These are phyloP conservation scores for Vararia minispora DNA, from an alignment of 768 basidiomycete species.

Conservation along the genomic window DNA sequence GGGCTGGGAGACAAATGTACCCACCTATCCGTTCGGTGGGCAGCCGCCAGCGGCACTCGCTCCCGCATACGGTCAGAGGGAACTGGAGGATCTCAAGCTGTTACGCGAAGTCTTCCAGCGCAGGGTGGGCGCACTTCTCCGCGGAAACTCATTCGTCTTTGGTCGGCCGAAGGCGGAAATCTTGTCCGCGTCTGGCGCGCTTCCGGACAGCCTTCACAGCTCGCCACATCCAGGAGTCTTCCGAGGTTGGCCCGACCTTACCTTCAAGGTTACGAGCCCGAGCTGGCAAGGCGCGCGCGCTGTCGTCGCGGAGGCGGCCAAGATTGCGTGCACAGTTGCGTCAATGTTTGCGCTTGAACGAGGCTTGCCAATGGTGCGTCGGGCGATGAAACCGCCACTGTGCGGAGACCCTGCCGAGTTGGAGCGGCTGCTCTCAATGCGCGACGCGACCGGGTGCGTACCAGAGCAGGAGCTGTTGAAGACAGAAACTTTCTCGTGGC, in stretches of 20 bases:
- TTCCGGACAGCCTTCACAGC: slow-evolving; percentile 4
- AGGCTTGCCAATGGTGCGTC: slow-evolving; percentile 52
- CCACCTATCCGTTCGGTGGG: slow-evolving; percentile 34
- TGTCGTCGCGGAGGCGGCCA: slow-evolving; percentile 75
- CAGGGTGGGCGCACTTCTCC: slow-evolving; percentile 1
- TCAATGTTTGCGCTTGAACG: slow-evolving; percentile 59
- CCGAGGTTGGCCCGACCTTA: slow-evolving; percentile 40
- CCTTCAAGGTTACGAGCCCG: slow-evolving; percentile 32
- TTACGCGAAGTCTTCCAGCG: slow-evolving; percentile 19
- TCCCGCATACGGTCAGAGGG: not conserved
- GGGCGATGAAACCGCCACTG: slow-evolving; percentile 27
- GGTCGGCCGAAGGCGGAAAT: no score
- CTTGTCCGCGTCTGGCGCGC: slow-evolving; percentile 20
- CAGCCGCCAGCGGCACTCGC: slow-evolving; percentile 4
- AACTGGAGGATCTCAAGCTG: slow-evolving; percentile 20
- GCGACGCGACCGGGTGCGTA: slow-evolving; percentile 37
- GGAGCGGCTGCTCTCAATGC: slow-evolving; percentile 34
- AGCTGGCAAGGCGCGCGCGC: slow-evolving; percentile 32
- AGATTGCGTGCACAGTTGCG: slow-evolving; percentile 63
- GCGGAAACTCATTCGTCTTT: not conserved
- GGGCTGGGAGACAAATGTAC: slow-evolving; percentile 14
- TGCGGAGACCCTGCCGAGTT: slow-evolving; percentile 23
- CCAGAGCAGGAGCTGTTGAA: no score
- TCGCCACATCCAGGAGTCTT: slow-evolving; percentile 14
- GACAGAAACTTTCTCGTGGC: slow-evolving; percentile 26